These are phyloP conservation scores for Lactarius akahatsu DNA, from an alignment of 768 basidiomycete species.

Conservation along the genomic window DNA sequence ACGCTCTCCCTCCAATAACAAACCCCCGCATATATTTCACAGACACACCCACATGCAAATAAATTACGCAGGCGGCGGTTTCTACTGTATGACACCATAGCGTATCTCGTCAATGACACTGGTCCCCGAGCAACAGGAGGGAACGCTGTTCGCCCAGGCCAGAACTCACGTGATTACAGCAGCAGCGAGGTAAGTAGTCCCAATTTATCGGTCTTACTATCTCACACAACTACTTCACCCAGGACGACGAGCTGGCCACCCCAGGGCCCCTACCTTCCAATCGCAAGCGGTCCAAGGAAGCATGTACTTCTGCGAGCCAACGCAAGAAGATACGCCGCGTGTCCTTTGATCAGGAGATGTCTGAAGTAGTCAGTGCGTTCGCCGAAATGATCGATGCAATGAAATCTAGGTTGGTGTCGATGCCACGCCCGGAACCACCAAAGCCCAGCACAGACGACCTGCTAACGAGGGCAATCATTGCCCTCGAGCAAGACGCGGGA, in stretches of 20 bases:
- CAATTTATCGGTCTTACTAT: not conserved
- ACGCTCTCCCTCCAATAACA: not conserved
- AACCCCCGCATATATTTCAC: not conserved
- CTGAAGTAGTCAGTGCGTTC: not conserved
- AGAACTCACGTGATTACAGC: not conserved
- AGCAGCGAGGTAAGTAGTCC: not conserved
- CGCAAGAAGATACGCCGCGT: not conserved
- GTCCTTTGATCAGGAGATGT: not conserved
- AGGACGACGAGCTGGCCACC: not conserved
- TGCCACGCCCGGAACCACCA: too few species aligned
- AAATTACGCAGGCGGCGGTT: not conserved
- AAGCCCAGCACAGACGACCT: not conserved
- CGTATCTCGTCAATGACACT: not conserved
- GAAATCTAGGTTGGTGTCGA: too few species aligned
- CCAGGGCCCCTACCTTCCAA: not conserved
- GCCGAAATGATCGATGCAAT: not conserved
- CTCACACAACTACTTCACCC: not conserved
- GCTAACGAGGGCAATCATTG: not conserved
- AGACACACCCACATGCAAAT: not conserved
- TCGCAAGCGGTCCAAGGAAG: not conserved
- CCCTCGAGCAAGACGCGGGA: not conserved
- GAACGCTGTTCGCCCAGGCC: not conserved
- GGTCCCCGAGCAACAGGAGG: not conserved
- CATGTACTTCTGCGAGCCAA: not conserved
- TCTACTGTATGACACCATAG: not conserved